Base-by-base conservation (phyloP, 257 asterid species). In the Lycium ferocissimum region DNA sequence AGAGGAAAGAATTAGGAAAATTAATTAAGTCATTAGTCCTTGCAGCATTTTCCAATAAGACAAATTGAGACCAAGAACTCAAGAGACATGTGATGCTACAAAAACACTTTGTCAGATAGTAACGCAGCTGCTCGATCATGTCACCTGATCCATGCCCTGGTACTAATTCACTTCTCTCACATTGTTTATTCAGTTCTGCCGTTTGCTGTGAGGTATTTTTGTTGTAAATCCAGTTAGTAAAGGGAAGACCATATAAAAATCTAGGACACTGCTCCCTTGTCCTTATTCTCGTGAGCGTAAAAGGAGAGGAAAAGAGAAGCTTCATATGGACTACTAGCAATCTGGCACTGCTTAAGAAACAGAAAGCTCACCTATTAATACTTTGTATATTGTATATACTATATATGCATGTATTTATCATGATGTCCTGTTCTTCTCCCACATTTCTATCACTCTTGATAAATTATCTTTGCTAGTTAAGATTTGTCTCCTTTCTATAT, bases 371-470 rank as follows among this genome's bases (percentile, higher is more conserved):
- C 13, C 3, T 56, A 75, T 75, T 49, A 75, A 51, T 49, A 26
- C 62, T 49, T 26, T 26, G 33, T 26, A 26, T 26, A 26, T 75
- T 51, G 62, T 51, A 49, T 15, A 37, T 3, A 37, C 47, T 37
- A 37, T 75, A 10, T 26, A 75, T 51, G 81, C 81, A 75, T 51
- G 61, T 49, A 75, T 75, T 22, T 22, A 22, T 75, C 62, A 75
- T 75, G 81, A 49, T 51, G 11, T 17, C 54, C 12, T 12, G 45
- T 13, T 51, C 80, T 38, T 17, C 79, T 45, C 59, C 61, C 11
- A 13, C 81, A 51, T 75, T 49, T 49, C 7, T 75, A 75, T 13
- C 22, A 8, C 62, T 49, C 20, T 75, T 9, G 62, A 75, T 13
- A 75, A 22, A 49, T 75, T 75, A 75, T 75, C 40, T 73, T 11